A percentile compares a stretch with the other conserved stretches of the same genome.
Evolutionary conservation across 768 basidiomycete genomes (phyloP).

Genomic region (Suillus occidentalis): DNA sequence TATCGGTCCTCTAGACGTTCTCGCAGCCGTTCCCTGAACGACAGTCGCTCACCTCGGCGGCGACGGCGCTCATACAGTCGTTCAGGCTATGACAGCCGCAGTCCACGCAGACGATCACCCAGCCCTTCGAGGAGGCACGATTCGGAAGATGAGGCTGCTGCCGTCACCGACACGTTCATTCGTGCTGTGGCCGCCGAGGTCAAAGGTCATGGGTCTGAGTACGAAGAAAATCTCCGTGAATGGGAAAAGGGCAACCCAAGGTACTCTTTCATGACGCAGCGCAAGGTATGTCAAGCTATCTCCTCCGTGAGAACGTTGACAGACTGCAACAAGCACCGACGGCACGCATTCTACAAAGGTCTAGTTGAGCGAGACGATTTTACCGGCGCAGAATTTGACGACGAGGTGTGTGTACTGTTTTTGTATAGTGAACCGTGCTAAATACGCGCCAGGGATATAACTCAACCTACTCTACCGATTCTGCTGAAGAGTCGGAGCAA

Average conservation of each 20-base stretch:
- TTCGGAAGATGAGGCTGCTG: slow-evolving; percentile 50
- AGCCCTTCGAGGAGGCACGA: slow-evolving; percentile 37
- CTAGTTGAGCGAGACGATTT: slow-evolving; percentile 57
- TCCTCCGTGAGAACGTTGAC: slow-evolving; percentile 5
- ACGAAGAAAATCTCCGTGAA: slow-evolving; percentile 71
- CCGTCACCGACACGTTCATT: slow-evolving; percentile 83
- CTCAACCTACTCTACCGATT: slow-evolving; percentile 88
- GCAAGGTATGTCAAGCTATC: slow-evolving; percentile 43
- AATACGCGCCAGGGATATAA: slow-evolving; percentile 66
- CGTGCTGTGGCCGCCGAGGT: slow-evolving; percentile 85
- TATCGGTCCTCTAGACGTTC: slow-evolving; percentile 46
- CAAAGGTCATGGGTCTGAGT: slow-evolving; percentile 74
- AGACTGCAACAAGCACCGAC: slow-evolving; percentile 52
- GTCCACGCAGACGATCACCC: slow-evolving; percentile 45
- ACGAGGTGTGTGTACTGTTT: slow-evolving; percentile 51
- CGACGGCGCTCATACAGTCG: slow-evolving; percentile 43
- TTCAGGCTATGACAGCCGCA: slow-evolving; percentile 40
- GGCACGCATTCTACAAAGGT: slow-evolving; percentile 70
- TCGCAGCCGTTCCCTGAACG: slow-evolving; percentile 48
- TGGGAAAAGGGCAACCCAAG: slow-evolving; percentile 81
- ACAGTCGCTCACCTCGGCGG: slow-evolving; percentile 42
- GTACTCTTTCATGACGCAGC: slow-evolving; percentile 71
- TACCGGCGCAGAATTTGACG: slow-evolving; percentile 73
- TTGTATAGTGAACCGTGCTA: background rate
- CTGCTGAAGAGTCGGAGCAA: slow-evolving; percentile 89